Conservation (phyloP, 805 yeast species). For the Candida lessepsii region DNA sequence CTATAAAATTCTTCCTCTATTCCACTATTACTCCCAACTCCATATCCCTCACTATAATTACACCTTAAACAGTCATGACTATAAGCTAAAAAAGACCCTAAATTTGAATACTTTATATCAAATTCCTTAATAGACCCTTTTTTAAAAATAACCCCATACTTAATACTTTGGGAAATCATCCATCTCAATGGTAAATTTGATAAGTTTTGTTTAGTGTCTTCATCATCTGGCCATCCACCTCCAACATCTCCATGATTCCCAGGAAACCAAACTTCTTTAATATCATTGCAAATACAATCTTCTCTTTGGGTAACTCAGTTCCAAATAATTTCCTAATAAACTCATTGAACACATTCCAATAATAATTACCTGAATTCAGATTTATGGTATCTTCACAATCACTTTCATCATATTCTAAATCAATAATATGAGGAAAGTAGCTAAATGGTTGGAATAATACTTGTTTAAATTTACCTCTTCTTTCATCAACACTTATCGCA, state of each 20-base stretch:
- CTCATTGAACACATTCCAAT: not conserved
- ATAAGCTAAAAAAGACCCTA: constrained; percentile 45
- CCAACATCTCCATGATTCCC: constrained; percentile 72
- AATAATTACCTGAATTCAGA: not conserved
- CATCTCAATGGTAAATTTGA: constrained; percentile 58
- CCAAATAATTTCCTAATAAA: constrained; percentile 1
- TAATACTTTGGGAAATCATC: constrained; percentile 56
- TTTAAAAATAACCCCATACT: constrained; percentile 50
- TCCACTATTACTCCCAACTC: too few relatives aligned
- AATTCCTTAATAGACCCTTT: constrained; percentile 40
- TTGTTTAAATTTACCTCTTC: constrained; percentile 62
- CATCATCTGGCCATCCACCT: constrained; percentile 60
- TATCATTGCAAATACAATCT: constrained; percentile 21
- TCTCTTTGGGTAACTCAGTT: not conserved
- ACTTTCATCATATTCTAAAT: constrained; percentile 7
- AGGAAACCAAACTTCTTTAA: constrained; percentile 62
- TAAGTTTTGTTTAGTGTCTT: constrained; percentile 37
- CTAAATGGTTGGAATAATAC: constrained; percentile 43
- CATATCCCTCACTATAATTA: too few relatives aligned
- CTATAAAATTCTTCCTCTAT: constrained; percentile 13
- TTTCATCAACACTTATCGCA: constrained; percentile 66
- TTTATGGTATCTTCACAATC: constrained; percentile 1
- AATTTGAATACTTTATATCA: constrained; percentile 35
- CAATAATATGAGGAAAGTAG: constrained; percentile 12
- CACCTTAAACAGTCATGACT: constrained; percentile 42